phyloP scores from a whole-genome alignment of 2,329 filamentous ascomycete species.

The Aaosphaeria arxii region DNA sequence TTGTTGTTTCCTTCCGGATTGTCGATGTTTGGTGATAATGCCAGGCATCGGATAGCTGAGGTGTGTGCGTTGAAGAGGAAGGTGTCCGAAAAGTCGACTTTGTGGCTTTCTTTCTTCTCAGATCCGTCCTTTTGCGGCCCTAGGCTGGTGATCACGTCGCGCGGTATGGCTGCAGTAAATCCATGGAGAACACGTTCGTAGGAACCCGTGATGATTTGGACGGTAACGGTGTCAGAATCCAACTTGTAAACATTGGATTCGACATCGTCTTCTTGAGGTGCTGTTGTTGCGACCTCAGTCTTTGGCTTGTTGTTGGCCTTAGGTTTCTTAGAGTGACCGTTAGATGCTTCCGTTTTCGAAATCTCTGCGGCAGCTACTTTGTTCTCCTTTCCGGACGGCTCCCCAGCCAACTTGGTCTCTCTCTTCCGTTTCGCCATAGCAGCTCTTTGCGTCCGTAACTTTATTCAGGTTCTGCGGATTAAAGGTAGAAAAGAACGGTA shows the following conservation, averaged over 20 bases:
- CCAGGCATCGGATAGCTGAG: constrained; percentile 85
- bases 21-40: constrained; percentile 70
- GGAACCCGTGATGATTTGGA: constrained; percentile 89
- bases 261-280: constrained; percentile 5
- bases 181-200: constrained; percentile 94
- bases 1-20: constrained; percentile 81
- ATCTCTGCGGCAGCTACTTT: constrained; percentile 14
- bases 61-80: constrained; percentile 95
- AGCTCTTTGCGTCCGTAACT: too few species aligned
- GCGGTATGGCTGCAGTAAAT: constrained; percentile 69
- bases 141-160: constrained; percentile 25
- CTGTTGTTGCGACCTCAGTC: not conserved
- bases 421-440: constrained; percentile 37
- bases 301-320: constrained; percentile 10
- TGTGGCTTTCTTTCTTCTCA: constrained; percentile 17
- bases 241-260: not conserved
- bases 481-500: too few species aligned
- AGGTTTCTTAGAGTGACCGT: not conserved
- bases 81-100: constrained; percentile 75
- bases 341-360: constrained; percentile 8
- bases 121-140: constrained; percentile 11
- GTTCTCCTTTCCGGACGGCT: constrained; percentile 11
- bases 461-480: too few species aligned
- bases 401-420: constrained; percentile 9
- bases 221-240: constrained; percentile 37